Conservation (phyloP, 148 eudicot genomes). For the Rhododendron ferrugineum region DNA sequence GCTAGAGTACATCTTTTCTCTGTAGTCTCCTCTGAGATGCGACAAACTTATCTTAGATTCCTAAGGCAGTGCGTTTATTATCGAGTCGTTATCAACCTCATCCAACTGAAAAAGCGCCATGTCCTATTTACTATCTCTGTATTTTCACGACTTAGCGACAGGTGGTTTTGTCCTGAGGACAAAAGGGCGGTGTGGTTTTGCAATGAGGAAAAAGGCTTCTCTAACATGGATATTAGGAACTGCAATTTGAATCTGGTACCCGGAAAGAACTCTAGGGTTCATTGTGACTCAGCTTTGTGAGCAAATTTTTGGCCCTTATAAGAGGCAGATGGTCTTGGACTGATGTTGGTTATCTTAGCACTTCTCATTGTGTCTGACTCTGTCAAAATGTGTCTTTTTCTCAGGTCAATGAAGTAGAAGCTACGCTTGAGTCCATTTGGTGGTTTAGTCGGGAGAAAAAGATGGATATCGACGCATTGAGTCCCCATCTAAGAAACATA, state of each 20-base stretch:
- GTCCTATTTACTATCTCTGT: not conserved
- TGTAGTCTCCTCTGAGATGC: not conserved
- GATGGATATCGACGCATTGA: not conserved
- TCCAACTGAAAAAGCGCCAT: not conserved
- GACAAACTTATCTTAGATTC: too few relatives aligned
- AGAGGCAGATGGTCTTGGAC: not conserved
- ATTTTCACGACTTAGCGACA: not conserved
- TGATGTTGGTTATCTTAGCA: not conserved
- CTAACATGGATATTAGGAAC: not conserved
- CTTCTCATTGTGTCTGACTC: not conserved
- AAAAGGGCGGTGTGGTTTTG: not conserved
- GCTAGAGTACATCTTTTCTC: too few relatives aligned
- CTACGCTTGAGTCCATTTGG: not conserved
- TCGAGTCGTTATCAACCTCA: too few relatives aligned
- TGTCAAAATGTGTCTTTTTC: not conserved
- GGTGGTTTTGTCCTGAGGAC: not conserved
- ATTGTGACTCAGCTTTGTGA: not conserved
- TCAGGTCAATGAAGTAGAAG: not conserved
- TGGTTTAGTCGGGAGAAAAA: not conserved
- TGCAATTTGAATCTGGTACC: not conserved
- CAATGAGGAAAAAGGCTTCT: too few relatives aligned
- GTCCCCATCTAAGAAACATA: too few relatives aligned
- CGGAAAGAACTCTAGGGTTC: not conserved
- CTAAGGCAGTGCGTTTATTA: too few relatives aligned
- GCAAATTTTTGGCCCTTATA: not conserved